Percentiles rank a stretch among this genome's conserved stretches.
Conservation (phyloP, 306 rosid species). For the Cicer yamashitae region DNA sequence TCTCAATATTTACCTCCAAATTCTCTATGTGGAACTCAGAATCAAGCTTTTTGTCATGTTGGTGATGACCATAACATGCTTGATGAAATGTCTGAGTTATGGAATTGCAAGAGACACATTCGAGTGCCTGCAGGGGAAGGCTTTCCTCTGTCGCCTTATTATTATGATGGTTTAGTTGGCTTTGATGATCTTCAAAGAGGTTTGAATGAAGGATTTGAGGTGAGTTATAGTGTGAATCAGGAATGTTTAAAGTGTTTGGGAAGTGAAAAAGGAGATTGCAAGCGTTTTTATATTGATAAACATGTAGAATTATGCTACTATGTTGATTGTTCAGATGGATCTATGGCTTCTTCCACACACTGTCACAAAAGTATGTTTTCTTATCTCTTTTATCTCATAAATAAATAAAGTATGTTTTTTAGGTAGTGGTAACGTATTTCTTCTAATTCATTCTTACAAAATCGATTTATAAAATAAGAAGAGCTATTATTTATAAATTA, state of each 20-base stretch:
- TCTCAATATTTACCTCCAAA: accelerated
- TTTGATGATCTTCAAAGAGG: neutral
- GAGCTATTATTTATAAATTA: no score
- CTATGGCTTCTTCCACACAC: neutral
- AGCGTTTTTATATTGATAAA: accelerated
- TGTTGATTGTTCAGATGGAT: neutral
- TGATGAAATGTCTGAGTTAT: neutral
- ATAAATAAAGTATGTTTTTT: neutral
- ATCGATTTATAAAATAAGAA: no score
- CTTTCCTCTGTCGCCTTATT: accelerated
- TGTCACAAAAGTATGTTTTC: slow-evolving; percentile 2
- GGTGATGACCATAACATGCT: neutral
- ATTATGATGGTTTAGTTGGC: neutral
- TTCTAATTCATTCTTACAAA: no score
- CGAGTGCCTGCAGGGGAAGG: neutral
- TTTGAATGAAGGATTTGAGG: neutral
- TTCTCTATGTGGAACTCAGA: neutral
- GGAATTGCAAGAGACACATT: neutral
- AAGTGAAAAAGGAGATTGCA: neutral
- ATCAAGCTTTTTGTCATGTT: accelerated
- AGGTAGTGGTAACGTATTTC: neutral
- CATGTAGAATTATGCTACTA: neutral
- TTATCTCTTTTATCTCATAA: neutral
- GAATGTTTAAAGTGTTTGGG: neutral
- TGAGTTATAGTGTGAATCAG: neutral